Percentiles rank a stretch among this genome's conserved stretches.
These are phyloP conservation scores for Nicotiana benthamiana DNA, from an alignment of 257 asterid genomes.

Conservation along the genomic window DNA sequence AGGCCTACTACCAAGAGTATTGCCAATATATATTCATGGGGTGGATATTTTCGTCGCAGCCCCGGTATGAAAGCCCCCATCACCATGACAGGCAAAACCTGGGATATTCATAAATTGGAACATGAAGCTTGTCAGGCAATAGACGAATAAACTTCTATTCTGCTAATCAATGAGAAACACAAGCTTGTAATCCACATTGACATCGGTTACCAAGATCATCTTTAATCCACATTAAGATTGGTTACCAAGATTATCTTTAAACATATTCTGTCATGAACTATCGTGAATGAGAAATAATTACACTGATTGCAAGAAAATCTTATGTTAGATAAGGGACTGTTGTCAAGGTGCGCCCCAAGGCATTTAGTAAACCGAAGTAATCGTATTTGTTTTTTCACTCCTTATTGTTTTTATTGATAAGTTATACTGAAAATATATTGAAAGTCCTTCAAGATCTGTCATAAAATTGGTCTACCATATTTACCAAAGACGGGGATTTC, in stretches of 20 bases:
- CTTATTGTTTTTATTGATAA: neutral
- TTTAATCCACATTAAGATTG: neutral
- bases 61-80: constrained; percentile 99
- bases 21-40: constrained; percentile 78
- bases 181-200: neutral
- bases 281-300: neutral
- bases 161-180: neutral
- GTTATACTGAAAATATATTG: neutral
- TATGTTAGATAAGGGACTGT: neutral
- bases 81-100: constrained; percentile 94
- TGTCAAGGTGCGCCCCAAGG: neutral
- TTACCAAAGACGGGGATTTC: neutral
- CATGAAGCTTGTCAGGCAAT: neutral
- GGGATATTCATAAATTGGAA: constrained; percentile 4
- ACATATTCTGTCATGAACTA: neutral
- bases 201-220: neutral
- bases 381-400: neutral
- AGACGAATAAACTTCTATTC: neutral
- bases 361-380: neutral
- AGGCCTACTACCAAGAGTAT: constrained; percentile 70
- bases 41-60: constrained; percentile 71
- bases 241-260: neutral
- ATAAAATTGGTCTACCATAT: neutral
- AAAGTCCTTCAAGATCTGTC: neutral
- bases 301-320: neutral